Percentiles rank a stretch among this genome's conserved stretches.
Conservation (phyloP, 345 rosid genomes). For the Zanthoxylum bungeanum region DNA sequence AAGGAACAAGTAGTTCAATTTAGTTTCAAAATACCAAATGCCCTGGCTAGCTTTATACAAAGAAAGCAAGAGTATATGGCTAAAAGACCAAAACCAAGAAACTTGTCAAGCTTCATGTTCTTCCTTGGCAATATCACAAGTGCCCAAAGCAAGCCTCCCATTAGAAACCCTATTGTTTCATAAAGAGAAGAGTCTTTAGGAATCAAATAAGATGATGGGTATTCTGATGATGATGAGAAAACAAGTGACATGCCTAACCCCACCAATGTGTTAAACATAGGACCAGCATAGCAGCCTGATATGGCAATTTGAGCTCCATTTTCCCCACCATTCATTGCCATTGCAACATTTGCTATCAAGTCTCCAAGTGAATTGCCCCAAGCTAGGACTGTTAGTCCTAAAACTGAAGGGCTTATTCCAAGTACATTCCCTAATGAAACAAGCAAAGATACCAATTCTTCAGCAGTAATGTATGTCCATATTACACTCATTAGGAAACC, state of each 20-base stretch:
- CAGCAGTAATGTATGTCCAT: constrained; percentile 86
- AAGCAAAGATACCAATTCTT: constrained; percentile 71
- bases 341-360: constrained; percentile 68
- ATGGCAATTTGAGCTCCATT: constrained; percentile 84
- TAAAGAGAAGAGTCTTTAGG: constrained; percentile 60
- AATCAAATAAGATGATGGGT: constrained; percentile 54
- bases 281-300: constrained; percentile 92
- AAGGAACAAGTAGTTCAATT: background rate
- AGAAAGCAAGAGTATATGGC: constrained; percentile 73
- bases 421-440: constrained; percentile 60
- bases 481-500: constrained; percentile 87
- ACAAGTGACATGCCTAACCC: constrained; percentile 71
- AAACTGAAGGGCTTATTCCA: constrained; percentile 75
- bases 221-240: constrained; percentile 55
- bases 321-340: constrained; percentile 75
- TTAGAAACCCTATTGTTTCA: constrained; percentile 68
- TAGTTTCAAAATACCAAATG: constrained; percentile 31
- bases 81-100: constrained; percentile 70
- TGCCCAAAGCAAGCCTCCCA: constrained; percentile 77
- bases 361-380: constrained; percentile 98
- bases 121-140: constrained; percentile 70
- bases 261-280: constrained; percentile 77
- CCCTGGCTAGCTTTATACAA: constrained; percentile 45
- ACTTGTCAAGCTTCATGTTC: constrained; percentile 59
- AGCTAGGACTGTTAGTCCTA: constrained; percentile 86